phyloP scores from a whole-genome alignment of 2,329 filamentous ascomycete genomes.

The Geosmithia flava region DNA sequence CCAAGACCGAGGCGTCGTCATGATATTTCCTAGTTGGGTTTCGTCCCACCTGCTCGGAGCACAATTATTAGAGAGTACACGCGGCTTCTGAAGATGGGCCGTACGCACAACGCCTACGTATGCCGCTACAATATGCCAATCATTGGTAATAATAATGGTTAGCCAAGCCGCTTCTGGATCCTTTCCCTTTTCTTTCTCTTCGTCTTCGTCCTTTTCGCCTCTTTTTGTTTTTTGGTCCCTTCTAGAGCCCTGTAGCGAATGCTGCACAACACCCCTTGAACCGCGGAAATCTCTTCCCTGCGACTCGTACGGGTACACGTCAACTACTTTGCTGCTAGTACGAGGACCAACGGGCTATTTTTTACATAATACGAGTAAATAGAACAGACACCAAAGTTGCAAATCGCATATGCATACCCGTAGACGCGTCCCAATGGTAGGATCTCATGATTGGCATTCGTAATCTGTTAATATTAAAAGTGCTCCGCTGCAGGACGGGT shows the following conservation, averaged over 20 bases:
- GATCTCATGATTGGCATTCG: background rate
- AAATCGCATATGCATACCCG: background rate
- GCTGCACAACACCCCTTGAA: background rate
- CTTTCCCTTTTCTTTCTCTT: background rate
- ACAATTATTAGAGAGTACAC: background rate
- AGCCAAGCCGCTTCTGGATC: background rate
- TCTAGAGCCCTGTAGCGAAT: background rate
- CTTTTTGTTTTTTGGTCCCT: background rate
- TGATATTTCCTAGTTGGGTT: slow-evolving; percentile 3
- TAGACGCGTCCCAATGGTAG: background rate
- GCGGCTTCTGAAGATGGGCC: background rate
- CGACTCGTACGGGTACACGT: background rate
- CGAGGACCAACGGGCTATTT: background rate
- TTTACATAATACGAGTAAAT: background rate
- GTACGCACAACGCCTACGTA: background rate
- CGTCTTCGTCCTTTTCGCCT: background rate
- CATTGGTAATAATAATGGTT: background rate
- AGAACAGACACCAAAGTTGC: no score
- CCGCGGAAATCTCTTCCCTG: background rate
- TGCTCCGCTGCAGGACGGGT: background rate
- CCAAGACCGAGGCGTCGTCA: slow-evolving; percentile 4
- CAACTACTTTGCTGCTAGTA: background rate
- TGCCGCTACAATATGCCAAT: background rate
- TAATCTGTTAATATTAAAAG: background rate
- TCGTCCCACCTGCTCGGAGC: background rate